Evolutionary conservation across 2,329 filamentous ascomycete genomes (phyloP).

Genomic region (Trichophyton simii): DNA sequence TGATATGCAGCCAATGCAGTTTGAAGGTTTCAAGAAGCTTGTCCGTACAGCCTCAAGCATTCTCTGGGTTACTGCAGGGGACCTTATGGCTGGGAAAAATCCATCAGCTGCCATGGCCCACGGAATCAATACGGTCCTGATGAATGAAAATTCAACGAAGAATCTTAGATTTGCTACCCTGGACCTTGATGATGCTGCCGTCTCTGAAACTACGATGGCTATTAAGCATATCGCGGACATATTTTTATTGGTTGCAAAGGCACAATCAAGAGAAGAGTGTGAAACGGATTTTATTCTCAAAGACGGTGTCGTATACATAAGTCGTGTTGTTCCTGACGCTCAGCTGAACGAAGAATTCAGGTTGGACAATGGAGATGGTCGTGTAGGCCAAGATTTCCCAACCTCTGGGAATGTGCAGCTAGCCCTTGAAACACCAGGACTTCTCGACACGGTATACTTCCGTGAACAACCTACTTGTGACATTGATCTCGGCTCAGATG

Average conservation of each 20-base stretch:
- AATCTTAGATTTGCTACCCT: neutral
- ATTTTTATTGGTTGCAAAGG: neutral
- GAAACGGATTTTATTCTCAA: neutral
- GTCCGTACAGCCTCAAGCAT: neutral
- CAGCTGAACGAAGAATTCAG: neutral
- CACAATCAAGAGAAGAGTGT: neutral
- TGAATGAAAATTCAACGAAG: neutral
- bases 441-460: neutral
- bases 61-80: constrained; percentile 7
- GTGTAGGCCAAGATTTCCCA: neutral
- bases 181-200: neutral
- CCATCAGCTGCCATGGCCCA: constrained; percentile 6
- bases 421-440: neutral
- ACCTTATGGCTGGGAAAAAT: neutral
- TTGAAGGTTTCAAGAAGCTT: neutral
- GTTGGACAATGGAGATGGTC: neutral
- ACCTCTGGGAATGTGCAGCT: neutral
- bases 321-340: neutral
- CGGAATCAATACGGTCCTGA: neutral
- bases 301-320: neutral
- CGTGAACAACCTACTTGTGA: neutral
- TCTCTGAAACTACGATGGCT: neutral
- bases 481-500: neutral
- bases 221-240: neutral
- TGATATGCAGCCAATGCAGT: neutral